Evolutionary conservation across 805 yeast species (phyloP), one percentile per base, ranked within the genome.

Genomic region (Brettanomyces bruxellensis): DNA sequence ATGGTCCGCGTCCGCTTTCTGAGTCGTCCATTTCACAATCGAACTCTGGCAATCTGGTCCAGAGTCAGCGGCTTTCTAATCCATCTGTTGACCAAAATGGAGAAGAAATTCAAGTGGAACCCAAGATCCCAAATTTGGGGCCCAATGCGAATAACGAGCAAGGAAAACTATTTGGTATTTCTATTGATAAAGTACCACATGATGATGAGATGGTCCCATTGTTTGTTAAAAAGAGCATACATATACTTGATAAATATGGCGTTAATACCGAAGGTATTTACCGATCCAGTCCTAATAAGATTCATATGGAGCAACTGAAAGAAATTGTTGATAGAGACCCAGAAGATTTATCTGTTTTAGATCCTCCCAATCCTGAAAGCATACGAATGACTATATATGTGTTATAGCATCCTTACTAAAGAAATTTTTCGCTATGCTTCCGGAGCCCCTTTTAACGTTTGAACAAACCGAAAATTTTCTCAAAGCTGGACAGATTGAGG

Each of bases 131-230:
- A 13, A 22, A 14, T 9, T 25, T 25, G 25, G 30, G 18, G 13
- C 41, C 25, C 9, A 22, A 38, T 22, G 25, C 22, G 25, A 22
- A 38, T 9, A 7, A n/a, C 9, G 25, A n/a, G 22, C 41, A 22
- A 38, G 45, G 45, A 7, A 28, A 11, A 2, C 80, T 95, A 0
- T 93, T 87, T 65, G 97, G 96, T 0, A 79, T 83, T 0, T 83
- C 95, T 1, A 72, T 93, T n/a, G 95, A 84, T 48, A 67, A 87
- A 40, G 79, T 89, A 18, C 83, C 81, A 50, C 80, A 75, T 54
- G 96, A 95, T 51, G 91, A 89, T 46, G 95, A 87, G 53, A 83
- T 86, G 63, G 96, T 93, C 4, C 99, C 99, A 1, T 74, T 84
- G 14, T 77, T 93, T 43, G 99, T 93, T 9, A 81, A 83, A 51